These are phyloP conservation scores for sorghum (Sorghum bicolor) DNA, from an alignment of 176 grass and related monocot species.

Conservation along the genomic window Sorghum_bicolor_NCBIv3 NC_012870.2:4477501-4478000, in stretches of 20 bases:
- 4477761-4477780: not conserved
- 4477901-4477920: not conserved
- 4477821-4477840: not conserved
- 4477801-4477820: not conserved
- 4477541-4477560: no score
- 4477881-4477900: not conserved
- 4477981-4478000: not conserved
- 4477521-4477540: no score
- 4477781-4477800: not conserved
- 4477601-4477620: no score
- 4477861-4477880: not conserved
- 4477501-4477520: no score
- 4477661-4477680: constrained; percentile 23
- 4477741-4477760: not conserved
- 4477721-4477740: not conserved
- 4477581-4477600: no score
- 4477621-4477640: no score
- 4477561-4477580: no score
- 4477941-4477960: constrained; percentile 21
- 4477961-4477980: constrained; percentile 1
- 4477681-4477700: not conserved
- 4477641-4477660: constrained; percentile 17
- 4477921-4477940: not conserved
- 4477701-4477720: not conserved
- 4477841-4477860: not conserved